Evolutionary conservation across 768 basidiomycete species (phyloP).

Genomic region (Pulveroboletus sp.): DNA sequence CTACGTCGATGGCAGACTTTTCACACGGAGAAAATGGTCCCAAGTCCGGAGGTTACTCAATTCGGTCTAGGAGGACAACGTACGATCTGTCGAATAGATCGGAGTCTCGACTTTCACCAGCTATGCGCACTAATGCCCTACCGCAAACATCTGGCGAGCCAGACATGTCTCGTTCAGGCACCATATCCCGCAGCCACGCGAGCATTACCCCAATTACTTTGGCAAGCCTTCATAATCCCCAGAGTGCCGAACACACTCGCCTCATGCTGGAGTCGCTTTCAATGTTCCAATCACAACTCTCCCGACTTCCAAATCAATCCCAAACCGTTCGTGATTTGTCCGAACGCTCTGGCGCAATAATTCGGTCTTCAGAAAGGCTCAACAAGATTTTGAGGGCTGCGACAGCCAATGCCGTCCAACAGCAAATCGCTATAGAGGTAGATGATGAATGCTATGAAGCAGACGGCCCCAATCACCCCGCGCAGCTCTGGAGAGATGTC

Average conservation of each 20-base stretch:
- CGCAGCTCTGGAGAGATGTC: conserved; percentile 63
- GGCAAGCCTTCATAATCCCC: conserved; percentile 13
- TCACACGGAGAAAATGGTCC: conserved; percentile 25
- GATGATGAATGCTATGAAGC: conserved; percentile 37
- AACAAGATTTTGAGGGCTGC: conserved; percentile 56
- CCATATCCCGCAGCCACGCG: conserved; percentile 10
- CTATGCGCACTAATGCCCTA: conserved; percentile 6
- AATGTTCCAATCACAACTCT: conserved; percentile 66
- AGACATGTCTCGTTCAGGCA: conserved; percentile 12
- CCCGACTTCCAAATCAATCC: conserved; percentile 48
- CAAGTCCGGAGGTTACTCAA: conserved; percentile 11
- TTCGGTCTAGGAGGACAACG: conserved; percentile 22
- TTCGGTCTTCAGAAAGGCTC: conserved; percentile 61
- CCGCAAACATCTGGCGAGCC: conserved; percentile 18
- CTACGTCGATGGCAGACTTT: conserved; percentile 56
- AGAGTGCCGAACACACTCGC: conserved; percentile 55
- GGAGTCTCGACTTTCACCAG: conserved; percentile 15
- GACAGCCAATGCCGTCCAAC: conserved; percentile 58
- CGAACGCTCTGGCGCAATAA: conserved; percentile 58
- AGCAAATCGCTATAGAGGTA: conserved; percentile 75
- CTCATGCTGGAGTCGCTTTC: conserved; percentile 65
- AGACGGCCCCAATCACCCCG: conserved; percentile 35
- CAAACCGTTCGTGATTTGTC: conserved; percentile 50
- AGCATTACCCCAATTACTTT: conserved; percentile 16
- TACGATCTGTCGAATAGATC: conserved; percentile 26